Evolutionary conservation across 768 basidiomycete genomes (phyloP), one percentile per base, ranked within the genome.

Genomic region (Boletus pseudopeckii): DNA sequence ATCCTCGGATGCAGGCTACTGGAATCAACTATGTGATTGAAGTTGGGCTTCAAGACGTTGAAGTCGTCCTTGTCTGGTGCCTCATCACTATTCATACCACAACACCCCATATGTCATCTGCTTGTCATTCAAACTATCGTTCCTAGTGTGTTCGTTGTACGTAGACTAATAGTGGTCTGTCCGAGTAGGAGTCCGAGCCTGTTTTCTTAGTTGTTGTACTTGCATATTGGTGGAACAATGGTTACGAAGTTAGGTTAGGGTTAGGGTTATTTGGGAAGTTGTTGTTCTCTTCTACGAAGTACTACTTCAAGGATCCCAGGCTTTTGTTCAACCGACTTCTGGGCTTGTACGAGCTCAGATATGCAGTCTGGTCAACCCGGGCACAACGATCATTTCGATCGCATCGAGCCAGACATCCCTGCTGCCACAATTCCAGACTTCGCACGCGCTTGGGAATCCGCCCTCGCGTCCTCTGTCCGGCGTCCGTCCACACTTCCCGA

Each of bases 401-500:
- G 3, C 48, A 15, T 28, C 37, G 38, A 48, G 5, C 30, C 32
- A 4, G 41, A 44, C 34, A 26, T 14, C 4, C 10, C 36, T 24
- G 2, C 32, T 13, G 5, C 40, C 24, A 26, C 24, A 17, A 58
- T 65, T 14, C 61, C 61, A n/a, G 53, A 50, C 42, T 60, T 59
- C 1, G 60, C 40, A 22, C 61, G 52, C 45, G 50, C 50, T 18
- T 71, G 70, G 64, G 62, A 52, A 49, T 62, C 45, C 11, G 18
- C 5, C 0, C 24, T 64, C 28, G n/a, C 5, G 11, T 43, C 56
- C 26, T 46, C 64, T 1, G 65, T 71, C 26, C 70, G 70, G 11
- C 64, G 70, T 32, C 68, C 68, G 15, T 45, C 57, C n/a, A 54
- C 26, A 4, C 57, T 53, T 13, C 65, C 59, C 1, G 50, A 57